Evolutionary conservation across 1,139 yeast species (phyloP).

Genomic region (Scheffersomyces illinoinensis): DNA sequence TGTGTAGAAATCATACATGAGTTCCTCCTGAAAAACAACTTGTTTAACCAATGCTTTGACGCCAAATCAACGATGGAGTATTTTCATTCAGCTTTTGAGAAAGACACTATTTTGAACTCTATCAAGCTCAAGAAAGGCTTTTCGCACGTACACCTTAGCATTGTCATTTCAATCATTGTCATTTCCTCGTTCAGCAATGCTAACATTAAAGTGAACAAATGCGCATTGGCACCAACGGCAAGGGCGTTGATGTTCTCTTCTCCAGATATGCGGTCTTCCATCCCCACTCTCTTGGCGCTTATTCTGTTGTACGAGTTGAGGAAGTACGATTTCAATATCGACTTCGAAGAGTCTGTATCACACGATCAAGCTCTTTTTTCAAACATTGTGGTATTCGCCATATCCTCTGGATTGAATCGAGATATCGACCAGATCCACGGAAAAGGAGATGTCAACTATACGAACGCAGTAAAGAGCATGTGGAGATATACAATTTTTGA

Average conservation of each 20-base stretch:
- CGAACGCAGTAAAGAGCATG: not conserved
- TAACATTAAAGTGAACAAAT: not conserved
- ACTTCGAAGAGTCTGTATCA: not conserved
- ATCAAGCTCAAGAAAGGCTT: not conserved
- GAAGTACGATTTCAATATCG: slow-evolving; percentile 1
- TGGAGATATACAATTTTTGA: slow-evolving; percentile 3
- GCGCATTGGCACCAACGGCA: not conserved
- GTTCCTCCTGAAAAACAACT: not conserved
- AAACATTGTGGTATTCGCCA: not conserved
- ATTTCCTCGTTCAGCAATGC: not conserved
- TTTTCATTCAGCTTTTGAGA: not conserved
- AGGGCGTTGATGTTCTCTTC: not conserved
- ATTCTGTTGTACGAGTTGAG: slow-evolving; percentile 1
- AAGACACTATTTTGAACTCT: not conserved
- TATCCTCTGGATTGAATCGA: slow-evolving; percentile 3
- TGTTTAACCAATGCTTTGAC: not conserved
- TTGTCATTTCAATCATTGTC: not conserved
- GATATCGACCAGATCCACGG: slow-evolving; percentile 1
- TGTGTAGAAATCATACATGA: not conserved
- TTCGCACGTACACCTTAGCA: not conserved
- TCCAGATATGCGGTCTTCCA: not conserved
- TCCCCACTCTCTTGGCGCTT: slow-evolving; percentile 1
- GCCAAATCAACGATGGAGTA: not conserved
- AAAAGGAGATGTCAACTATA: not conserved
- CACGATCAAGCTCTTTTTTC: slow-evolving; percentile 1